Percentiles rank a stretch among this genome's conserved stretches.
Evolutionary conservation across 2,329 filamentous ascomycete species (phyloP).

Genomic region (Venturia asperata): DNA sequence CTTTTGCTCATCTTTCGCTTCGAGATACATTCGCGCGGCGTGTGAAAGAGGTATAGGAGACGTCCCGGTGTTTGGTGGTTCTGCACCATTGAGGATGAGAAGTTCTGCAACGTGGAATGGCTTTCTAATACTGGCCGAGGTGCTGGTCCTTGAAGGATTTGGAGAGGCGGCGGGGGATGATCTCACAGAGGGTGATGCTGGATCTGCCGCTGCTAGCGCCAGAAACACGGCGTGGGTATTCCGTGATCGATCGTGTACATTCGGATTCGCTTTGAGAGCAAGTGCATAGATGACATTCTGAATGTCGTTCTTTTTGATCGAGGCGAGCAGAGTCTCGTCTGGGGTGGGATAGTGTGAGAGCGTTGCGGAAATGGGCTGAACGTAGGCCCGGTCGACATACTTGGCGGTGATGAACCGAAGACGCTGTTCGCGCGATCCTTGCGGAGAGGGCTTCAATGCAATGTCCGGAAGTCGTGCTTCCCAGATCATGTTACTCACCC

Average conservation of each 20-base stretch:
- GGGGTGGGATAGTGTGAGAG: constrained; percentile 69
- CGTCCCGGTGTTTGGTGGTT: constrained; percentile 61
- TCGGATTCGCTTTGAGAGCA: constrained; percentile 79
- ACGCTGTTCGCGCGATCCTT: constrained; percentile 80
- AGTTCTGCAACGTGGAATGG: constrained; percentile 86
- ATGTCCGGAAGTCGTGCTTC: constrained; percentile 61
- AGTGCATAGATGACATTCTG: constrained; percentile 87
- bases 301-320: constrained; percentile 94
- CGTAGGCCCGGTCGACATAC: constrained; percentile 77
- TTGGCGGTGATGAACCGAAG: constrained; percentile 94
- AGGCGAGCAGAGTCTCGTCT: constrained; percentile 83
- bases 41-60: constrained; percentile 78
- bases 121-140: constrained; percentile 27
- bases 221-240: constrained; percentile 86
- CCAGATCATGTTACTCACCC: constrained; percentile 94
- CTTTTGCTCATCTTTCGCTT: constrained; percentile 57
- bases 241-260: constrained; percentile 75
- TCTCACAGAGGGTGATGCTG: constrained; percentile 57
- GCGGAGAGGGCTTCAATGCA: constrained; percentile 68
- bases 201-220: constrained; percentile 86
- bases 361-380: constrained; percentile 69
- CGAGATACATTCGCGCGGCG: constrained; percentile 75
- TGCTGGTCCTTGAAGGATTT: neutral
- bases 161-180: constrained; percentile 8
- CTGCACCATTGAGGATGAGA: constrained; percentile 85